Evolutionary conservation across 305 asterid genomes (phyloP), one percentile per base, ranked within the genome.

Genomic region (Fraxinus angustifolia): DNA sequence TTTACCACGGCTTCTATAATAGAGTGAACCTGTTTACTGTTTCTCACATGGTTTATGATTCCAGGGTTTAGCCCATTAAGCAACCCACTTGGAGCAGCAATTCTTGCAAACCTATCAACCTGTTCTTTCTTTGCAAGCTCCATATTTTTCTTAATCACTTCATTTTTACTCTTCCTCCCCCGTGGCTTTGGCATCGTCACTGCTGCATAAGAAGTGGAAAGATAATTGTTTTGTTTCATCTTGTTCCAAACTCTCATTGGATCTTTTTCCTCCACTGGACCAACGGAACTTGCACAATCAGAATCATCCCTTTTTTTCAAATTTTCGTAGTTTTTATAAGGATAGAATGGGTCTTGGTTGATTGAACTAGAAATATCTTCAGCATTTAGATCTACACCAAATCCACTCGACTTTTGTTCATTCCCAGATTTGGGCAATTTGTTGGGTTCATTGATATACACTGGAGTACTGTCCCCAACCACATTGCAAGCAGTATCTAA

Each of bases 1-100:
- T 78, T 90, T 79, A 88, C 86, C 6, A 90, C 84, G 45, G 90
- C 87, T 80, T 90, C 90, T 56, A 90, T 88, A 71, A 90, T 90
- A 26, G 93, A 88, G 84, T 87, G 90, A 68, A 90, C 93, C 76
- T 90, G 93, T 84, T 84, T 90, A 48, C 88, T 82, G 82, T 90
- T 90, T 80, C 93, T 85, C 45, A 90, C 93, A 78, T 90, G 93
- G 84, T 90, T 90, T 77, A 90, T 90, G 77, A 90, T 90, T 53
- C 91, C 93, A 26, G 91, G 93, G 82, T 90, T 90, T 75, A 90
- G 75, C 60, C 86, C 93, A 17, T 85, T 87, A 35, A 90, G 91
- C 79, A 90, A 77, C 12, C 93, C 93, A 48, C 90, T 85, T 1
- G 93, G 93, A 36, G 93, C 90, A 60, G 93, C 89, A 79, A 88